Percentiles rank a stretch among this genome's conserved stretches.
These are phyloP conservation scores for Mallotus japonicus DNA, from an alignment of 441 rosid genomes.

Conservation along the genomic window DNA sequence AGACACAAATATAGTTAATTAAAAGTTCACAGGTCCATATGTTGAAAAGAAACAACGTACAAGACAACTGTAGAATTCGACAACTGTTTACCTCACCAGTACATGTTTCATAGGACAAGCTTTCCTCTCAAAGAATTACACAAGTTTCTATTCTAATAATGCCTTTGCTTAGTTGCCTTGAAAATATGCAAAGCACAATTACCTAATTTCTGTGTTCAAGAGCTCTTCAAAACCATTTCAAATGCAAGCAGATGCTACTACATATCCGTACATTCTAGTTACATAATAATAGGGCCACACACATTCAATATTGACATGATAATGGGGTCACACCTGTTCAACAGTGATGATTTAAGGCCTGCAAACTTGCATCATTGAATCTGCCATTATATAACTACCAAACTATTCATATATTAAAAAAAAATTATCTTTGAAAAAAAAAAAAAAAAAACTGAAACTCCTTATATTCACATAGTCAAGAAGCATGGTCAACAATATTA, in stretches of 20 bases:
- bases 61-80: background rate
- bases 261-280: background rate
- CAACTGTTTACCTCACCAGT: background rate
- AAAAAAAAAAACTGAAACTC: background rate
- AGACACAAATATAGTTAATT: conserved; percentile 15
- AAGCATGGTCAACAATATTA: background rate
- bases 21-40: conserved; percentile 3
- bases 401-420: background rate
- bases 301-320: background rate
- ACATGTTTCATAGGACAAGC: background rate
- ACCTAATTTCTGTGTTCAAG: background rate
- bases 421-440: too few species aligned
- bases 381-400: background rate
- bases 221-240: background rate
- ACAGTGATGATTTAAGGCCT: background rate
- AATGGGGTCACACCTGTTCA: background rate
- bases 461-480: background rate
- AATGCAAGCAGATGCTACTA: background rate
- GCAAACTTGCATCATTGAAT: background rate
- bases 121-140: background rate
- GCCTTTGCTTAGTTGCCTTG: background rate
- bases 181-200: background rate
- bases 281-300: background rate
- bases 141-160: background rate
- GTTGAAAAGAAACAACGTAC: background rate